A percentile compares a stretch with the other conserved stretches of the same genome.
phyloP scores from a whole-genome alignment of 2,329 filamentous ascomycete genomes.

The Coniochaeta hoffmannii region DNA sequence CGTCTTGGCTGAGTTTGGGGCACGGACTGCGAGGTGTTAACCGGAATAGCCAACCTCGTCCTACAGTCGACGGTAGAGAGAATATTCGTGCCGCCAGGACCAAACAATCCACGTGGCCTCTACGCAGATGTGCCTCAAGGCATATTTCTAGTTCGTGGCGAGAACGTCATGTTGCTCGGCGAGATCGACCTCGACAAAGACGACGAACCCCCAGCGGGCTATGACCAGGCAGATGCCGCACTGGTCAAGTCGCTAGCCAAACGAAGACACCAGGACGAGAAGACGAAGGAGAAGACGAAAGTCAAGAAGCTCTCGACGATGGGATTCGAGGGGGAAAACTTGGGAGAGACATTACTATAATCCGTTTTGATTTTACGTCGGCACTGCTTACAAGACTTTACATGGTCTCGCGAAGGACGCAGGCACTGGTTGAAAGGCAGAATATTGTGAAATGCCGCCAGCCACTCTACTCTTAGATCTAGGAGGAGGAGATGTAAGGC shows the following conservation, averaged over 20 bases:
- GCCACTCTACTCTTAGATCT: not conserved
- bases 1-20: slow-evolving; percentile 14
- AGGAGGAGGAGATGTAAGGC: not conserved
- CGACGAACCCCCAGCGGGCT: slow-evolving; percentile 71
- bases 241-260: slow-evolving; percentile 63
- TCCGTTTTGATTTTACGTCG: slow-evolving; percentile 4
- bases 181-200: slow-evolving; percentile 97
- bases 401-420: slow-evolving; percentile 6
- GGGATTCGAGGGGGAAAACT: slow-evolving; percentile 83
- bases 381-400: not conserved
- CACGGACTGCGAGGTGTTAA: slow-evolving; percentile 14
- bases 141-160: slow-evolving; percentile 85
- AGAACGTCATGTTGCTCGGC: slow-evolving; percentile 92
- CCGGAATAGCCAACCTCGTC: slow-evolving; percentile 73
- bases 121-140: slow-evolving; percentile 83
- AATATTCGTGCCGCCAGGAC: slow-evolving; percentile 58
- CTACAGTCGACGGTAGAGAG: slow-evolving; percentile 89
- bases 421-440: slow-evolving; percentile 33
- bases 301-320: slow-evolving; percentile 64
- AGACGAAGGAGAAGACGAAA: slow-evolving; percentile 64
- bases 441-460: slow-evolving; percentile 58
- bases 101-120: slow-evolving; percentile 37
- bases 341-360: slow-evolving; percentile 67
- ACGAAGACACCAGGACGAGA: slow-evolving; percentile 61
- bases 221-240: slow-evolving; percentile 41